Base-by-base conservation (phyloP, 306 rosid species). In the Vigna unguiculata region DNA sequence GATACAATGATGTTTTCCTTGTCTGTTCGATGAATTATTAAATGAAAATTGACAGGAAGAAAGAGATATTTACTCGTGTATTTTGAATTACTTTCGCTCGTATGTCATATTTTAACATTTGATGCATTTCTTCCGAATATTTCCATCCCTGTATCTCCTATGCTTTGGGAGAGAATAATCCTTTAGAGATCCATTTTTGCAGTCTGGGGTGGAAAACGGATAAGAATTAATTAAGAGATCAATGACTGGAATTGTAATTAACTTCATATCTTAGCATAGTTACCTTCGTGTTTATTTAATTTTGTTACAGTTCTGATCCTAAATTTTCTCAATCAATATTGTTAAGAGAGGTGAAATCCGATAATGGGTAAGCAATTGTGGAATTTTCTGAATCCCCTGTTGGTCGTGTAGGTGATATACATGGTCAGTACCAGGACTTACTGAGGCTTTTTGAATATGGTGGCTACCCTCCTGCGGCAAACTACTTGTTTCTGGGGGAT, bases 381-480 rank as follows among this genome's bases (percentile, higher is more conserved):
- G 20, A 19, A 21, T 69, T 16, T 72, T 17, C 69, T 51, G 19
- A 60, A 15, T 58, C 40, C 61, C 32, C 21, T 71, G 81, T 73
- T 85, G 49, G 77, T 77, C 47, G 72, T 86, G 82, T 87, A 93
- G 96, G 96, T 83, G 97, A 93, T 79, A 87, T 93, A 75, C 97
- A 93, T 69, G 97, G 97, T 25, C 97, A 93, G 63, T 93, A 87
- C 80, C 92, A 55, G 82, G 96, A 90, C 81, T 86, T 93, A 12
- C 74, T 93, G 57, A 82, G 92, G 84, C 77, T 90, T n/a, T 93
- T 90, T 38, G 97, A 89, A 72, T 75, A 85, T 4, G 93, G 93
- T 0, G 97, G 96, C 32, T 86, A 78, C 65, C 97, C 96, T 74
- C 96, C 97, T 11, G n/a, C 91, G 19, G 90, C 92, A 48, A 88